Evolutionary conservation across 176 grass and related monocot genomes (phyloP).

Genomic region (Phragmites australis): DNA sequence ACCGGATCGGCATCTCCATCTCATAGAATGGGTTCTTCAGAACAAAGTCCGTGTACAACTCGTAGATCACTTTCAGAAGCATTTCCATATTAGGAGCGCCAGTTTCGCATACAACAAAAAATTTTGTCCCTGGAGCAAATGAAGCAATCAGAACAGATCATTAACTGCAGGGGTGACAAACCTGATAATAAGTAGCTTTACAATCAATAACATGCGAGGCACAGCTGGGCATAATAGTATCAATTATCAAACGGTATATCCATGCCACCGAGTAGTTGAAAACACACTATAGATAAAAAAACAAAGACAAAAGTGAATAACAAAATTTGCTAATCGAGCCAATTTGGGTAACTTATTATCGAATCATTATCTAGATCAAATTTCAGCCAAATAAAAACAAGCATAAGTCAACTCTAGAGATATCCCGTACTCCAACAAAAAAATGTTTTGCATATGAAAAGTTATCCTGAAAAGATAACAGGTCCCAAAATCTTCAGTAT

Average conservation of each 20-base stretch:
- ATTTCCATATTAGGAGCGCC: constrained; percentile 72
- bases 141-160: constrained; percentile 14
- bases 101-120: constrained; percentile 87
- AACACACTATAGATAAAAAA: neutral
- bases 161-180: neutral
- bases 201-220: neutral
- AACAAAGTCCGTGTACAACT: constrained; percentile 90
- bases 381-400: neutral
- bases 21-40: constrained; percentile 98
- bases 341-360: neutral
- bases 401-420: neutral
- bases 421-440: neutral
- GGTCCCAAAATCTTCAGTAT: neutral
- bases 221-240: neutral
- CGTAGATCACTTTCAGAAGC: constrained; percentile 77
- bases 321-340: neutral
- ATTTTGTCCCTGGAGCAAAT: constrained; percentile 73
- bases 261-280: neutral
- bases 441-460: neutral
- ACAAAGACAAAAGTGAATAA: neutral
- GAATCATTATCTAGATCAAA: neutral
- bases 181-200: constrained; percentile 2
- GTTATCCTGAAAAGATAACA: neutral
- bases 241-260: neutral
- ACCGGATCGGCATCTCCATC: constrained; percentile 99